A percentile compares a stretch with the other conserved stretches of the same genome.
Conservation (phyloP, 192 early-diverging fungal species). For the Coemansia sp. region DNA sequence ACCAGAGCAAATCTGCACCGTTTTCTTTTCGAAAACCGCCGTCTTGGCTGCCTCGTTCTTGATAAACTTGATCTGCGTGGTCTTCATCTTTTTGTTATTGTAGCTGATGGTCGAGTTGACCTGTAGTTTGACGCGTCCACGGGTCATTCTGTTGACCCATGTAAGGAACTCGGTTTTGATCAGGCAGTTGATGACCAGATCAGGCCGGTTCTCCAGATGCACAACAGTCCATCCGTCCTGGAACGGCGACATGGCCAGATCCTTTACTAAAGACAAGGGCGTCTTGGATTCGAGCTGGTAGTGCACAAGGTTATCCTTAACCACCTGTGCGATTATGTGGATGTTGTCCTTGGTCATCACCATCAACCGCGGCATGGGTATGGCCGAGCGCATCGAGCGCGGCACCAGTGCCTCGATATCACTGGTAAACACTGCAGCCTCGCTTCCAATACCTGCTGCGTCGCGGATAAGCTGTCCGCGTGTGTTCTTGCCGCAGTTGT, state of each 20-base stretch:
- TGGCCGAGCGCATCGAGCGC: conserved; percentile 69
- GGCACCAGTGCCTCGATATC: conserved; percentile 61
- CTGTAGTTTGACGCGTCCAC: conserved; percentile 57
- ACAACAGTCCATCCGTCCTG: conserved; percentile 72
- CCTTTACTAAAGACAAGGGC: conserved; percentile 52
- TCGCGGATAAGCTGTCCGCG: conserved; percentile 36
- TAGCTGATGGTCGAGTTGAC: conserved; percentile 60
- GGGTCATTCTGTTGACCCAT: conserved; percentile 57
- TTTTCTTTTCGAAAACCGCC: conserved; percentile 65
- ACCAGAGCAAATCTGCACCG: conserved; percentile 59
- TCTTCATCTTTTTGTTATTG: conserved; percentile 69
- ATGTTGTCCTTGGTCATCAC: conserved; percentile 63
- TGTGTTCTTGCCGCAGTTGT: conserved; percentile 14
- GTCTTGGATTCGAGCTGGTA: conserved; percentile 56
- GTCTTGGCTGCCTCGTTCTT: conserved; percentile 59
- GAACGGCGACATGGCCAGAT: conserved; percentile 63
- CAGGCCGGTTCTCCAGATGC: conserved; percentile 56
- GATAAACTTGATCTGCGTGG: conserved; percentile 67
- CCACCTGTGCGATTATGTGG: conserved; percentile 56
- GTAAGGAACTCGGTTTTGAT: conserved; percentile 74
- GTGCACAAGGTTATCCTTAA: conserved; percentile 52
- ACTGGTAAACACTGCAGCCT: conserved; percentile 60
- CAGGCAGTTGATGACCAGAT: conserved; percentile 59
- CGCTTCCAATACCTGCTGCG: conserved; percentile 37
- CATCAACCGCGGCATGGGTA: conserved; percentile 65